Evolutionary conservation across 768 basidiomycete species (phyloP).

Genomic region (Lactifluus rugatus): DNA sequence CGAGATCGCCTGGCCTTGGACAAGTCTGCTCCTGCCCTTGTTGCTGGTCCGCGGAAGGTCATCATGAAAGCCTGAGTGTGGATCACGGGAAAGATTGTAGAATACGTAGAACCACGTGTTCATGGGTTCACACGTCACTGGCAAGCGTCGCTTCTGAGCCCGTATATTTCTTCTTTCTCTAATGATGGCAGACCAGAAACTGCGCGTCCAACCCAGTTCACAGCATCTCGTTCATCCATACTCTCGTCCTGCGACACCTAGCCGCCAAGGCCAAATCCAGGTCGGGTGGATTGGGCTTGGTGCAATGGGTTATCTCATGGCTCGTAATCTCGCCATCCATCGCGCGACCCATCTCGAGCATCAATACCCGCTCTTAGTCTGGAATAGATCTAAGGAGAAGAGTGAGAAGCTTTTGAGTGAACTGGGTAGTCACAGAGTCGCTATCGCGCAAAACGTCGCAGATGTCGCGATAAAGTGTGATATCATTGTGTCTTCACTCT

Average conservation of each 20-base stretch:
- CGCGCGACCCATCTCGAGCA: conserved; percentile 29
- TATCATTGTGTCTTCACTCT: conserved; percentile 64
- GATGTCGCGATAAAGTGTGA: conserved; percentile 36
- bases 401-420: conserved; percentile 47
- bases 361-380: conserved; percentile 52
- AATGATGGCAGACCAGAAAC: conserved; percentile 8
- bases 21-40: conserved; percentile 64
- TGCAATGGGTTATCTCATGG: conserved; percentile 70
- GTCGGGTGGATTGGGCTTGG: conserved; percentile 48
- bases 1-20: conserved; percentile 76
- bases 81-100: neutral
- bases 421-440: conserved; percentile 44
- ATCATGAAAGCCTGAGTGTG: no score
- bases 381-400: conserved; percentile 64
- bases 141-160: no score
- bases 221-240: conserved; percentile 29
- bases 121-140: no score
- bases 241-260: conserved; percentile 52
- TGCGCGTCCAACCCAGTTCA: conserved; percentile 7
- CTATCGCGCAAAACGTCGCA: conserved; percentile 33
- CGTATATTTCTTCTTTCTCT: no score
- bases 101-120: neutral
- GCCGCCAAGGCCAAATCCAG: conserved; percentile 23
- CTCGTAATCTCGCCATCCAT: conserved; percentile 62
- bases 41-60: conserved; percentile 42